A percentile compares a stretch with the other conserved stretches of the same genome.
These are phyloP conservation scores for Tubosaeta brunneosetosa DNA, from an alignment of 768 basidiomycete genomes.

Conservation along the genomic window DNA sequence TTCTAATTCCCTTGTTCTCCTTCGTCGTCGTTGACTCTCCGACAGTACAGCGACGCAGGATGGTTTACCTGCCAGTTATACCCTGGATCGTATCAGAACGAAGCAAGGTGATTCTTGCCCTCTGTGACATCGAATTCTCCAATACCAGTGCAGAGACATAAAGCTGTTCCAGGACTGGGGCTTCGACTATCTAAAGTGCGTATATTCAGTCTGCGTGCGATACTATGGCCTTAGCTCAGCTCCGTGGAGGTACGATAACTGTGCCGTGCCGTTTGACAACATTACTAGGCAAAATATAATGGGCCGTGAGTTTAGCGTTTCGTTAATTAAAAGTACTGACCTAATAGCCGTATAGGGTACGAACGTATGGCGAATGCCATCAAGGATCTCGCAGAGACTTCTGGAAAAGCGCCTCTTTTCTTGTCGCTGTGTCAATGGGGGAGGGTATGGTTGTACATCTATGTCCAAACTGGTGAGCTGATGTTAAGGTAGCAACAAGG, in stretches of 20 bases:
- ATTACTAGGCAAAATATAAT: conserved; percentile 52
- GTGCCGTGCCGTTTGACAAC: conserved; percentile 55
- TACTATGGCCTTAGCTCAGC: neutral
- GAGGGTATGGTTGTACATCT: conserved; percentile 36
- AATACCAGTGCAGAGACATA: conserved; percentile 40
- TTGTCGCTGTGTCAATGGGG: conserved; percentile 70
- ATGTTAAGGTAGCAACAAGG: conserved; percentile 45
- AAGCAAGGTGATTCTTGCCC: conserved; percentile 41
- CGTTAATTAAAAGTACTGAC: neutral
- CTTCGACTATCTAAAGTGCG: conserved; percentile 61
- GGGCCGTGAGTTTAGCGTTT: conserved; percentile 39
- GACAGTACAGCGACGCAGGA: conserved; percentile 61
- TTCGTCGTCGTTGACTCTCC: conserved; percentile 2
- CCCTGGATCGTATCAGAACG: conserved; percentile 62
- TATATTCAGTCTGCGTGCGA: neutral
- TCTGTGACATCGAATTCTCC: neutral
- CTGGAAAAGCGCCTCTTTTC: conserved; percentile 51
- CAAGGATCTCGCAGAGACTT: conserved; percentile 39
- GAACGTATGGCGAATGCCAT: conserved; percentile 60
- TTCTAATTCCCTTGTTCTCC: neutral
- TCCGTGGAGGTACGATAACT: conserved; percentile 52
- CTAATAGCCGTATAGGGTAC: conserved; percentile 39
- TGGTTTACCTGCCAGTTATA: conserved; percentile 65
- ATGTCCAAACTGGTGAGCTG: neutral
- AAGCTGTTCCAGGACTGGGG: conserved; percentile 62